Conservation (phyloP, 176 grass and related monocot genomes). For the Saccharum officinarum region DNA sequence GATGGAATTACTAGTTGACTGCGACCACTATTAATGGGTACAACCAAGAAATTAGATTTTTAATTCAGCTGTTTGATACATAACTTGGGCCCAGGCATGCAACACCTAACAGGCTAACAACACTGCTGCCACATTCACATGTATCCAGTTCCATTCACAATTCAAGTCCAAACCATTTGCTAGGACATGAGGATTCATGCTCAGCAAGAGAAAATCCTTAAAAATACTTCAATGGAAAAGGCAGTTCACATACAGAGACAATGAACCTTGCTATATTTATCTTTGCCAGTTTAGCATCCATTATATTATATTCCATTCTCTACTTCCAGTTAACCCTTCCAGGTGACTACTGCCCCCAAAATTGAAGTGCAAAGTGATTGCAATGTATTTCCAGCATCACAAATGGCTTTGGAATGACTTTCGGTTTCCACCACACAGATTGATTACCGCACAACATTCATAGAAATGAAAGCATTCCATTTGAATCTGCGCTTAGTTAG, state of each 20-base stretch:
- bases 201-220: not conserved
- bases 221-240: not conserved
- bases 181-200: not conserved
- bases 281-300: not conserved
- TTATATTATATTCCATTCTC: not conserved
- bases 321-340: not conserved
- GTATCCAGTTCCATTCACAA: not conserved
- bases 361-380: not conserved
- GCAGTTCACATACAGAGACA: not conserved
- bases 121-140: not conserved
- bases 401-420: not conserved
- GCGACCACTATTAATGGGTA: not conserved
- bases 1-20: not conserved
- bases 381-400: not conserved
- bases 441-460: not conserved
- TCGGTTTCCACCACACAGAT: not conserved
- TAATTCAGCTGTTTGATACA: not conserved
- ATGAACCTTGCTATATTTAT: not conserved
- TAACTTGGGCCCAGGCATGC: slow-evolving; percentile 2
- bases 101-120: not conserved
- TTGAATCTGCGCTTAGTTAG: not conserved
- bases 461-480: not conserved
- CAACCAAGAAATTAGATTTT: not conserved
- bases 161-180: not conserved
- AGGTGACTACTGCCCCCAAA: not conserved